Evolutionary conservation across 2,329 filamentous ascomycete species (phyloP).

Genomic region (Sclerotinia glacialis): DNA sequence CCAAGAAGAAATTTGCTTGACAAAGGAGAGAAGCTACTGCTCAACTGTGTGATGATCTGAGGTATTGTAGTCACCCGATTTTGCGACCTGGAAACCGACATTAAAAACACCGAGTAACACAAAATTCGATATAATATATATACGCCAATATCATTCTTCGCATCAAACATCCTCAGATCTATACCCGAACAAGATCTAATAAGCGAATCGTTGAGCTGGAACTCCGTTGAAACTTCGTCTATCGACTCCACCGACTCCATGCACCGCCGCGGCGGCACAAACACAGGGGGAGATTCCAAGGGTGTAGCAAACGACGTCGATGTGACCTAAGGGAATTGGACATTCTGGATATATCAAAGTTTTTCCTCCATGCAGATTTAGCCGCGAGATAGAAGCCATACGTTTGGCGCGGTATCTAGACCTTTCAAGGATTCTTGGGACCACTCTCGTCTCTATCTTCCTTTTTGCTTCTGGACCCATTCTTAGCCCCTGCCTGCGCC

Average conservation of each 20-base stretch:
- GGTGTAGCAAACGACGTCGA: not conserved
- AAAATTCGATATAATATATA: not conserved
- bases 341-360: not conserved
- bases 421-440: slow-evolving; percentile 3
- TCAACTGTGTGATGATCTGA: not conserved
- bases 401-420: not conserved
- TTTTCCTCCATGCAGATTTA: not conserved
- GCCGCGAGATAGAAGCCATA: not conserved
- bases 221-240: not conserved
- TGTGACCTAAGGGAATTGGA: not conserved
- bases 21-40: not conserved
- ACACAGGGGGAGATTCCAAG: not conserved
- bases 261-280: not conserved
- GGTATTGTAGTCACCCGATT: not conserved
- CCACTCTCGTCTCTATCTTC: not conserved
- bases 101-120: not conserved
- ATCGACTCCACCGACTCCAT: not conserved
- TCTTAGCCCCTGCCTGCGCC: not conserved
- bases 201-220: not conserved
- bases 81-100: not conserved
- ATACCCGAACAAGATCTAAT: not conserved
- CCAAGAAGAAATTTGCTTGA: not conserved
- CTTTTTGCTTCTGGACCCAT: not conserved
- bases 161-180: not conserved
- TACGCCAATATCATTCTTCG: not conserved